phyloP scores from a whole-genome alignment of 169 alveolate species.

The Condylostoma magnum region DNA sequence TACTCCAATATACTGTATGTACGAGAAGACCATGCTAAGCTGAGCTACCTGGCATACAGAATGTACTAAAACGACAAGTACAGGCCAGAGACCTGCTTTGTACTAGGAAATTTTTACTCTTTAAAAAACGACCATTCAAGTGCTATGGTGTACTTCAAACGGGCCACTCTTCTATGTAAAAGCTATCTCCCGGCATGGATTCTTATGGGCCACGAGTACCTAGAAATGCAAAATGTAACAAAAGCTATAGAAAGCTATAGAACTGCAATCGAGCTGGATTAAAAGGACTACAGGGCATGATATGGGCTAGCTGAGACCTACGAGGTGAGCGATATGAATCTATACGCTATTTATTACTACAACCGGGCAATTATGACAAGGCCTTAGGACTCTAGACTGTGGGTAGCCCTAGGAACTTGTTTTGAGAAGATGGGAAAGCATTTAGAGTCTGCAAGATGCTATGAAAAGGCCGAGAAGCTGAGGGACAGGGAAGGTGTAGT shows the following conservation, averaged over 20 bases:
- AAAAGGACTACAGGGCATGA: slow-evolving; percentile 84
- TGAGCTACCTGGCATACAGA: slow-evolving; percentile 79
- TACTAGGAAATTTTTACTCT: slow-evolving; percentile 82
- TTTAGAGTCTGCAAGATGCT: slow-evolving; percentile 80
- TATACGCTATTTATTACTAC: slow-evolving; percentile 82
- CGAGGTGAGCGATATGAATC: slow-evolving; percentile 77
- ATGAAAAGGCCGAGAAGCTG: slow-evolving; percentile 76
- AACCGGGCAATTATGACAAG: slow-evolving; percentile 78
- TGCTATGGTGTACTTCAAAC: slow-evolving; percentile 78
- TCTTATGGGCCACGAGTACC: slow-evolving; percentile 87
- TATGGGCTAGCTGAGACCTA: slow-evolving; percentile 86
- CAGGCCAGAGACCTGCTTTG: slow-evolving; percentile 88
- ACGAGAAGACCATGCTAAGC: slow-evolving; percentile 82
- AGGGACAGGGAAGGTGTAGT: slow-evolving; percentile 84
- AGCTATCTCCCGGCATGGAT: slow-evolving; percentile 84
- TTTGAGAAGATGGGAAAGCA: slow-evolving; percentile 75
- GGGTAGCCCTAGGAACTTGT: slow-evolving; percentile 85
- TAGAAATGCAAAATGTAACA: slow-evolving; percentile 83
- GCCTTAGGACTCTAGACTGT: slow-evolving; percentile 85
- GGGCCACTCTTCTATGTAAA: slow-evolving; percentile 79
- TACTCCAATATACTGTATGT: slow-evolving; percentile 82
- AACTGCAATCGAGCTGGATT: slow-evolving; percentile 86
- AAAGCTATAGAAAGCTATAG: slow-evolving; percentile 84
- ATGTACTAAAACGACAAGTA: slow-evolving; percentile 80
- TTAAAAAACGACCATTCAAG: slow-evolving; percentile 83